These are phyloP conservation scores for Anethum foeniculum DNA, from an alignment of 140 eudicot genomes.

Conservation along the genomic window DNA sequence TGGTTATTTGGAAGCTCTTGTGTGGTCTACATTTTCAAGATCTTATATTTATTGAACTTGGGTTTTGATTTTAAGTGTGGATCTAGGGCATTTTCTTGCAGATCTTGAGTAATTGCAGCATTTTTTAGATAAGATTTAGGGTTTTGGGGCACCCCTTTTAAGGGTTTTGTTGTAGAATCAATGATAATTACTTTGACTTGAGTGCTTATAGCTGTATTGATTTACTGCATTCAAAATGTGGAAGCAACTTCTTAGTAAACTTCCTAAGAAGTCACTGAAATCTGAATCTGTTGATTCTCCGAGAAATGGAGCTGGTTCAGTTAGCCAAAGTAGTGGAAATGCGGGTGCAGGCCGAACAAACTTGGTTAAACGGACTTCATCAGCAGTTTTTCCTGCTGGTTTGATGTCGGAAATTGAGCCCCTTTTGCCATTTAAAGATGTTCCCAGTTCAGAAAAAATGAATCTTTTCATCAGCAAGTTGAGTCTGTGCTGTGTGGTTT, in stretches of 20 bases:
- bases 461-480: slow-evolving; percentile 84
- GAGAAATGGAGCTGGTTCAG: slow-evolving; percentile 27
- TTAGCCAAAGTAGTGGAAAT: slow-evolving; percentile 37
- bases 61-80: not conserved
- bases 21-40: slow-evolving; percentile 4
- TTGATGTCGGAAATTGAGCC: slow-evolving; percentile 87
- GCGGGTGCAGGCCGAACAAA: slow-evolving; percentile 27
- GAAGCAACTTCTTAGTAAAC: slow-evolving; percentile 57
- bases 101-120: slow-evolving; percentile 12
- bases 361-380: slow-evolving; percentile 59
- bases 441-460: slow-evolving; percentile 67
- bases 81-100: slow-evolving; percentile 15
- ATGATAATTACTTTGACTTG: slow-evolving; percentile 21
- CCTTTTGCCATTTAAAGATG: slow-evolving; percentile 75
- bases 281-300: slow-evolving; percentile 39
- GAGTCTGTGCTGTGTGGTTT: slow-evolving; percentile 80
- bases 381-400: slow-evolving; percentile 80
- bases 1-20: not conserved
- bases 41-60: not conserved
- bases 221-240: slow-evolving; percentile 38
- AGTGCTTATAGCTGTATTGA: slow-evolving; percentile 7
- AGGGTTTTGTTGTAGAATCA: slow-evolving; percentile 4
- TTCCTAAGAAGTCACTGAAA: slow-evolving; percentile 66
- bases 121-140: not conserved
- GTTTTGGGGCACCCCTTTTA: slow-evolving; percentile 10